Conservation (phyloP, 1,139 yeast species). For the Candida mesenterica region DNA sequence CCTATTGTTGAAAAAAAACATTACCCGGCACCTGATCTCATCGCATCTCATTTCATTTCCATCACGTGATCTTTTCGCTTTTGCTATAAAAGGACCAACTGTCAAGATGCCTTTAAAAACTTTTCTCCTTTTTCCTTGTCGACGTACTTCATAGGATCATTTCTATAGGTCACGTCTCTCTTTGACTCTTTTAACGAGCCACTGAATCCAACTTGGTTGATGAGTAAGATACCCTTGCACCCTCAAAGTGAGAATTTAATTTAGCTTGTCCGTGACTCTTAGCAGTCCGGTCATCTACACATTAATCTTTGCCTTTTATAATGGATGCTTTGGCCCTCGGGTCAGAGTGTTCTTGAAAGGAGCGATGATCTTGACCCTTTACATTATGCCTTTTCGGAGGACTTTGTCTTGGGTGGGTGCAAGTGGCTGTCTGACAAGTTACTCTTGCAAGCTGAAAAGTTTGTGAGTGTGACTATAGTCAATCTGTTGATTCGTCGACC, state of each 20-base stretch:
- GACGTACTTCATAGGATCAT: constrained; percentile 99
- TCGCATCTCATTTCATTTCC: constrained; percentile 2
- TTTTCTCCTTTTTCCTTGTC: constrained; percentile 51
- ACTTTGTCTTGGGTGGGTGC: constrained; percentile 88
- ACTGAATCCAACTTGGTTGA: constrained; percentile 99
- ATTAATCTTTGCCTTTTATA: constrained; percentile 44
- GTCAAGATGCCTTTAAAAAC: too few species aligned
- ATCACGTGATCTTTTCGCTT: neutral
- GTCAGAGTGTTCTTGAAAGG: constrained; percentile 47
- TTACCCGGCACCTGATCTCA: too few species aligned
- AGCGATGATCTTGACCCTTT: constrained; percentile 99
- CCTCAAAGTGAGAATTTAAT: constrained; percentile 60
- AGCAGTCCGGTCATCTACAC: constrained; percentile 80
- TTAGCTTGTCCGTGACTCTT: constrained; percentile 87
- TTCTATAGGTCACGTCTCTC: constrained; percentile 99
- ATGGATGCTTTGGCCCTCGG: constrained; percentile 12
- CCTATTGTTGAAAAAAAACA: neutral
- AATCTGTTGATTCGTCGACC: constrained; percentile 3
- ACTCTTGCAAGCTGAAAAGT: constrained; percentile 1
- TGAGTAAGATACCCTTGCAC: constrained; percentile 95
- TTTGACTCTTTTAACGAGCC: constrained; percentile 99
- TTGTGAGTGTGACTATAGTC: constrained; percentile 3
- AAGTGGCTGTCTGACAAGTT: constrained; percentile 99
- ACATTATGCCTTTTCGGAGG: constrained; percentile 84
- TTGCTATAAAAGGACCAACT: constrained; percentile 8